These are phyloP conservation scores for Beta vulgaris DNA, from an alignment of 148 eudicot genomes.

Conservation along the genomic window DNA sequence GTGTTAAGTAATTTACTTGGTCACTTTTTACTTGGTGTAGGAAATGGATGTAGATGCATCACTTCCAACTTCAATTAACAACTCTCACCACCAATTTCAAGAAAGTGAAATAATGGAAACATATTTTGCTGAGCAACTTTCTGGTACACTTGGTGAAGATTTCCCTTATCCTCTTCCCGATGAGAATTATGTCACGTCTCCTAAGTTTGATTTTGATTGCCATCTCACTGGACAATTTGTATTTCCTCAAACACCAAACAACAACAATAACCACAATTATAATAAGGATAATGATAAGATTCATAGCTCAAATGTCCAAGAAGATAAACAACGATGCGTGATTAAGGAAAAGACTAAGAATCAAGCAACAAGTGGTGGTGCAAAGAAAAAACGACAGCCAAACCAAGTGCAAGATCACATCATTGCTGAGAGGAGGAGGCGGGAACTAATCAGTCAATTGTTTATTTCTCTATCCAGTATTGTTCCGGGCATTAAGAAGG, in stretches of 20 bases:
- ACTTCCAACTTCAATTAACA: neutral
- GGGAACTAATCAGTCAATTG: slow-evolving; percentile 21
- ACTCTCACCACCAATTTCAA: neutral
- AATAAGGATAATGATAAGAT: neutral
- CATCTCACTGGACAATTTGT: neutral
- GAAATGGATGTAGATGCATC: neutral
- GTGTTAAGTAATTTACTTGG: too few species aligned
- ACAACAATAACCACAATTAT: neutral
- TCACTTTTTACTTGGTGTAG: too few species aligned
- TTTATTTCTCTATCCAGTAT: slow-evolving; percentile 30
- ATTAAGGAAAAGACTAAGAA: neutral
- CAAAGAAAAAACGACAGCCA: slow-evolving; percentile 22
- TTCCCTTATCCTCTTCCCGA: neutral
- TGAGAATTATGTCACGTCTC: neutral
- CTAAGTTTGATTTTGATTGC: neutral
- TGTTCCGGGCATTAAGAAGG: slow-evolving; percentile 33
- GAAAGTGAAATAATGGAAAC: slow-evolving; percentile 1
- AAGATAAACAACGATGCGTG: neutral
- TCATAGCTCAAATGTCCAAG: neutral
- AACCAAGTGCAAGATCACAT: slow-evolving; percentile 24
- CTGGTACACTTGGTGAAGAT: neutral
- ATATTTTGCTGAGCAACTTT: neutral
- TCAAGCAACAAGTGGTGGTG: neutral
- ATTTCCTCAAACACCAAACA: neutral
- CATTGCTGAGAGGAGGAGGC: too few species aligned